Base-by-base conservation (phyloP, 1,284 basidiomycete genomes). In the Afroboletus lepidellus region DNA sequence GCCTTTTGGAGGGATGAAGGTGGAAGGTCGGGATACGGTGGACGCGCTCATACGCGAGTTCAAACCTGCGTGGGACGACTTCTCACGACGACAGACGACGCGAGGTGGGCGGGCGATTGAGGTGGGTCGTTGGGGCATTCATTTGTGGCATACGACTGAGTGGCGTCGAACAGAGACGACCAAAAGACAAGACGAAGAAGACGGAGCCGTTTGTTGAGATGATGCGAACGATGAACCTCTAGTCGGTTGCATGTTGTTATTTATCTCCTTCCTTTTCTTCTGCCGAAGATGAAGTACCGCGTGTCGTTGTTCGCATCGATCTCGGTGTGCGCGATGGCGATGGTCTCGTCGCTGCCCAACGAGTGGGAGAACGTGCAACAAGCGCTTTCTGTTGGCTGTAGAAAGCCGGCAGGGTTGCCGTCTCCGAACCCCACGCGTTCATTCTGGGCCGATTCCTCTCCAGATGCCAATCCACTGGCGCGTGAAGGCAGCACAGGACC, bases 401-500 rank as follows among this genome's bases (percentile, higher is more conserved):
- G 57, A 44, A 51, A 33, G 34, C 61, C 65, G 25, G 64, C 65
- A 5, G 34, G 42, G 6, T 63, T 79, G 3, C 87, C 87, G 0
- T 79, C 81, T 1, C 49, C 71, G 0, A 81, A 87, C 57, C 76
- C 87, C 0, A 88, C 85, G 0, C 76, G 70, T 25, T 85, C 87
- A 0, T 88, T 87, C 68, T 91, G 89, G 89, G 72, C 78, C 12
- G 66, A 83, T 61, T 73, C 77, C 9, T 62, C 65, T 1, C 76
- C 79, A 0, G 75, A 75, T 29, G 83, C 78, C 0, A 88, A 87
- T 61, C 85, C 84, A 1, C 71, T 88, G 0, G 84, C 82, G 0
- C 72, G 69, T 5, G 76, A 81, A 54, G 89, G 89, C 0, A 88
- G 86, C 60, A 66, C 72, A 4, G 85, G 84, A 0, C 57, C 70